Percentiles rank a stretch among this genome's conserved stretches.
Evolutionary conservation across 768 basidiomycete species (phyloP).

Genomic region (Holtermannia corniformis): DNA sequence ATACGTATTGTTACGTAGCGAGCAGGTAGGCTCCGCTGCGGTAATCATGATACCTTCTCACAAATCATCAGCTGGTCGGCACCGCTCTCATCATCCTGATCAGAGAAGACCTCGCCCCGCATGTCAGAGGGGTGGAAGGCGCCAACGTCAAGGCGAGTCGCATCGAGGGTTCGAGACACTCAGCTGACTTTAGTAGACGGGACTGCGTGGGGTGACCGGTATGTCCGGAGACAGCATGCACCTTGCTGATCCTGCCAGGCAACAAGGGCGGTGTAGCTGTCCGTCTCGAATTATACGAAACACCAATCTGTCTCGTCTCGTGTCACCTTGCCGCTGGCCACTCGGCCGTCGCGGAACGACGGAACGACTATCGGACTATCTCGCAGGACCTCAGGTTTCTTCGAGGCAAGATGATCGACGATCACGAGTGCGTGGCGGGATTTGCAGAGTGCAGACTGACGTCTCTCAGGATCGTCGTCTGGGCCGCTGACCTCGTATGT

Average conservation of each 20-base stretch:
- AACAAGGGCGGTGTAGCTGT: slow-evolving; percentile 83
- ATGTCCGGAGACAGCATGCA: slow-evolving; percentile 50
- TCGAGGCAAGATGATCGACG: slow-evolving; percentile 75
- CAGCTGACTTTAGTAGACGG: slow-evolving; percentile 40
- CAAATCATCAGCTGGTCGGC: slow-evolving; percentile 88
- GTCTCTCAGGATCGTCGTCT: slow-evolving; percentile 66
- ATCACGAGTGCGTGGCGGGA: slow-evolving; percentile 64
- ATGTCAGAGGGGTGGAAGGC: slow-evolving; percentile 86
- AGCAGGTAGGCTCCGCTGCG: slow-evolving; percentile 76
- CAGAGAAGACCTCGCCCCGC: slow-evolving; percentile 61
- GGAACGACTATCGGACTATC: slow-evolving; percentile 86
- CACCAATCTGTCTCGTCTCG: slow-evolving; percentile 88
- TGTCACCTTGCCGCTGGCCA: slow-evolving; percentile 97
- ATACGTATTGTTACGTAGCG: slow-evolving; percentile 84
- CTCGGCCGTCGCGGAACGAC: slow-evolving; percentile 75
- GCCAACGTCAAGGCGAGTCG: slow-evolving; percentile 72
- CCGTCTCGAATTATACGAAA: slow-evolving; percentile 80
- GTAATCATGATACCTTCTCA: too few relatives aligned
- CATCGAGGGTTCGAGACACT: not conserved
- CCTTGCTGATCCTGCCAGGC: slow-evolving; percentile 3
- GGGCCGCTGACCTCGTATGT: slow-evolving; percentile 70
- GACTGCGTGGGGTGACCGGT: slow-evolving; percentile 67
- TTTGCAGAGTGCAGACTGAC: slow-evolving; percentile 1
- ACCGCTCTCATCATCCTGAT: slow-evolving; percentile 82
- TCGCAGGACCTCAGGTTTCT: slow-evolving; percentile 72